Evolutionary conservation across 2,329 filamentous ascomycete genomes (phyloP), one percentile per base, ranked within the genome.

Genomic region (Pseudogymnoascus sp.): DNA sequence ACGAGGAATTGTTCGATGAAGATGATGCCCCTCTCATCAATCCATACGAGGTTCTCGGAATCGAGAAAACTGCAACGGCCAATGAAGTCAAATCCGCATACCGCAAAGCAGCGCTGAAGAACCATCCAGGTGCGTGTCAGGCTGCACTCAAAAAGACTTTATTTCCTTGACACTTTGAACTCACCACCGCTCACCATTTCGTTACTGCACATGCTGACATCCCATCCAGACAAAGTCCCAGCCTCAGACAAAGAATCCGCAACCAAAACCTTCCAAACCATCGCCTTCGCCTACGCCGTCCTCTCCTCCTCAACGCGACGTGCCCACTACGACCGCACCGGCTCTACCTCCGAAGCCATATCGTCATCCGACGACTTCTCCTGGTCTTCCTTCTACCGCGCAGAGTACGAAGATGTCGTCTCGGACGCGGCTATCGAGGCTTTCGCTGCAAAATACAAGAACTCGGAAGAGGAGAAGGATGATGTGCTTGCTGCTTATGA

Each of bases 221-320:
- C 9, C 40, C 49, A n/a, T 46, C 25, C 64, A 89, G 92, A 96
- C 82, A 96, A 96, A 79, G 90, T 87, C 3, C 68, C 84, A 14
- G 80, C 84, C 0, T 81, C 86, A 21, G 78, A 88, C 61, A 91
- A 91, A 72, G 82, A 87, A 25, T 78, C 82, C 43, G 93, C 95
- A 1, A 88, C 96, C 69, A 80, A 82, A 65, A 88, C 84, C 62
- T 99, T 99, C 75, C 95, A 99, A 76, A 82, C 89, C 69, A 87
- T 99, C 69, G 93, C 93, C 23, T 93, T 97, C 71, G 93, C 95
- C 61, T 96, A 97, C 73, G 93, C 92, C 36, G 85, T 99, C 60
- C 89, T 99, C 37, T 96, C 91, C 34, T 91, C 97, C 69, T 82
- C 88, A 21, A 81, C 82, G 18, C 86, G 95, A 62, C 89, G 95